These are phyloP conservation scores for carrot (Daucus carota) DNA, from an alignment of 129 eudicot genomes.

Conservation along the genomic window DNA sequence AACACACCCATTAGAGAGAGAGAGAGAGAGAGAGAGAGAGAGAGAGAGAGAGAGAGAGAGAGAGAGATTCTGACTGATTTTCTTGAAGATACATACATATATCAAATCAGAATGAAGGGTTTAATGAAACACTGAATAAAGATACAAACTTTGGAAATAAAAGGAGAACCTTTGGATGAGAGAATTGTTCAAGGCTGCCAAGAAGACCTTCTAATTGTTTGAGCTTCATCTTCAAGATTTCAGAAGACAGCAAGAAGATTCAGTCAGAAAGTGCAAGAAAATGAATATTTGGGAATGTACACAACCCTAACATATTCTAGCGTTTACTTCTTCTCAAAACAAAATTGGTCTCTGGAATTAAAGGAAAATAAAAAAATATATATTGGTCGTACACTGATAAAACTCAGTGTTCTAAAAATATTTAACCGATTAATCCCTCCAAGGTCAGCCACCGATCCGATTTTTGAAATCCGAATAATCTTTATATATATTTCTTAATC, in stretches of 20 bases:
- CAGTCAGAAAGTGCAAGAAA: neutral
- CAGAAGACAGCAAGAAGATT: neutral
- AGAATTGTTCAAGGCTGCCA: conserved; percentile 77
- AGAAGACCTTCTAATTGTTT: conserved; percentile 82
- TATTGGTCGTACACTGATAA: no score
- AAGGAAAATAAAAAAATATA: no score
- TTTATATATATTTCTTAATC: no score
- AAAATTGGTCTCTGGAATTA: no score
- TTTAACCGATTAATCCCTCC: no score
- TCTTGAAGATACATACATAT: neutral
- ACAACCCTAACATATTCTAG: neutral
- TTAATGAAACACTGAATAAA: neutral
- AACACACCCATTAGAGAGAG: conserved; percentile 7
- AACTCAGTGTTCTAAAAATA: no score
- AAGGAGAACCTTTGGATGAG: conserved; percentile 50
- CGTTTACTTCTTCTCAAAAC: no score
- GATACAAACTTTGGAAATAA: neutral
- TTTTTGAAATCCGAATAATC: no score
- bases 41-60: no score
- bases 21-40: no score
- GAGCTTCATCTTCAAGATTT: conserved; percentile 59
- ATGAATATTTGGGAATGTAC: neutral
- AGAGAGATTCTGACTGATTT: no score
- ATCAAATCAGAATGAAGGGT: neutral
- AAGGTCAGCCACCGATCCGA: no score